Evolutionary conservation across 352 stramenopile genomes (phyloP), one percentile per base, ranked within the genome.

Genomic region (Pelagophyceae sp.): DNA sequence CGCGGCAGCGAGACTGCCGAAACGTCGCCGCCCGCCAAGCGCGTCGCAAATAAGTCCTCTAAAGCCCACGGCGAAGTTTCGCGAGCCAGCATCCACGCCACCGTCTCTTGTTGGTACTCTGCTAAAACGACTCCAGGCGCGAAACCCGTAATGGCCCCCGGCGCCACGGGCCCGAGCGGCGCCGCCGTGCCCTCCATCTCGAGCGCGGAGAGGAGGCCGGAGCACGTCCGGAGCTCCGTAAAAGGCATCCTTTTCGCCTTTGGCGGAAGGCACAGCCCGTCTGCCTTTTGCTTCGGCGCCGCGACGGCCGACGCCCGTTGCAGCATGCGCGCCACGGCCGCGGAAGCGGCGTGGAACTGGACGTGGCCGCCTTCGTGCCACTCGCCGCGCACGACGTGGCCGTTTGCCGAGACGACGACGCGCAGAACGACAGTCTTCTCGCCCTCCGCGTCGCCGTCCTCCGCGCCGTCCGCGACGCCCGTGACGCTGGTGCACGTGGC

Each of bases 61-160:
- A 72, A 25, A 32, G 31, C 15, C 19, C 1, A 50, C 29, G 63
- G 3, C 1, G 5, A 3, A n/a, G 29, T 72, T 29, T 72, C 63
- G 63, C 63, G 63, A n/a, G 63, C 63, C 29, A 72, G 11, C 6
- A 72, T 11, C 63, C 63, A 72, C 29, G 63, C n/a, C 35, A 72
- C 35, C 63, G 63, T 72, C 35, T 72, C 63, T 5, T 5, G 15
- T 32, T 72, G 63, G 63, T 72, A 72, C 11, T 72, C 63, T 1
- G 6, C n/a, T 27, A 72, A 35, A 11, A 19, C n/a, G 3, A 72
- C 63, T 17, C 5, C 63, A 15, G 15, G 15, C 20, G 31, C 23
- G 31, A 72, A 27, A 6, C 63, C 63, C 5, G 6, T 15, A 15
- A 65, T 27, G 6, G 29, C 58, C 29, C 3, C 63, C 1, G 15